Evolutionary conservation across 768 basidiomycete species (phyloP), one percentile per base, ranked within the genome.

Genomic region (Kwoniella sp.): DNA sequence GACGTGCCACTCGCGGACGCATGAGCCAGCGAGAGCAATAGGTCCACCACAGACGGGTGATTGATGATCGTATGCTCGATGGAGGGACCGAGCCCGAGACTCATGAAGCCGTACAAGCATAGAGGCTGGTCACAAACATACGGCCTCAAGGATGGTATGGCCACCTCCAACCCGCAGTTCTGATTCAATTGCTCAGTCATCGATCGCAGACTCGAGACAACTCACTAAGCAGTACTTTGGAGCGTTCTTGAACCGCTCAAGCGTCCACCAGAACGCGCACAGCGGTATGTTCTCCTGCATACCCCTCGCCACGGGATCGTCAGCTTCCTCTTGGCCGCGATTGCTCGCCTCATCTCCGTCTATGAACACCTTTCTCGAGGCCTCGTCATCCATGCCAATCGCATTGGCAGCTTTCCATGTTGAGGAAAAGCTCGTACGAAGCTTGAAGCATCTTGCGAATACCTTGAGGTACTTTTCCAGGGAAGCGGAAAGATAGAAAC

Each of bases 81-180:
- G 3, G 64, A 66, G 2, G 64, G 64, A 25, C 64, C 64, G 2
- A 66, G 43, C 4, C 63, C 64, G 2, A 62, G 47, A 39, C 55
- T 57, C 64, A 66, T 62, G 44, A 59, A 60, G 3, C 55, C 50
- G 38, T 62, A 66, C 39, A 62, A 29, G 27, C 64, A 66, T 8
- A 66, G 47, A 0, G 47, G 42, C 25, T 53, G 55, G 40, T 60
- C 53, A 43, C 60, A 66, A 19, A 62, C 61, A 33, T 66, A 66
- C 22, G 64, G 64, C 31, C 63, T 33, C 15, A 57, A 49, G 15
- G 60, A 56, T 15, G 48, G 56, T 4, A 59, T 37, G 6, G 42
- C 7, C 23, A 65, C 63, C 40, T 51, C 45, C 1, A 57, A 40
- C 5, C 63, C 63, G 45, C 63, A 65, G 29, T 65, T 65, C 63